Evolutionary conservation across 139 green algal genomes (phyloP).

Genomic region (Protoeuglena noctilucae): DNA sequence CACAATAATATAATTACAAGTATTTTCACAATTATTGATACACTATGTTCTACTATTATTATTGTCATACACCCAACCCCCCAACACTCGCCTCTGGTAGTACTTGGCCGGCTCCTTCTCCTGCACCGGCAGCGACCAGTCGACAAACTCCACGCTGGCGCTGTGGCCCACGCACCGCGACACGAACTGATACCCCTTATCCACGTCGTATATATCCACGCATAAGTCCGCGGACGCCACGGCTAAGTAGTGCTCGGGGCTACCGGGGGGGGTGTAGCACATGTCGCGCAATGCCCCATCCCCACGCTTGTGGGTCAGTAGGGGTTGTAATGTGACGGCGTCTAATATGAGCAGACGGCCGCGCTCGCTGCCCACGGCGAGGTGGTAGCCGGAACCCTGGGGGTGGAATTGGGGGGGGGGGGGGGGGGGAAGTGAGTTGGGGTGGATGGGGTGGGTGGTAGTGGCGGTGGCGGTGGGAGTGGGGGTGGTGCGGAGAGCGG

Average conservation of each 20-base stretch:
- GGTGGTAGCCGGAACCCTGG: constrained; percentile 22
- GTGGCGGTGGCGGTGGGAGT: too few species aligned
- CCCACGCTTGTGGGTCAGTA: constrained; percentile 18
- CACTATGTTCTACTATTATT: too few species aligned
- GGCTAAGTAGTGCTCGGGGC: constrained; percentile 20
- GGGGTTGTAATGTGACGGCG: constrained; percentile 22
- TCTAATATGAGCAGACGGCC: constrained; percentile 25
- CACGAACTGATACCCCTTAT: constrained; percentile 23
- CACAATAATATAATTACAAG: too few species aligned
- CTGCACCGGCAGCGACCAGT: constrained; percentile 31
- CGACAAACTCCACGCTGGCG: constrained; percentile 25
- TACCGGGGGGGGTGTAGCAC: constrained; percentile 28
- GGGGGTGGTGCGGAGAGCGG: too few species aligned
- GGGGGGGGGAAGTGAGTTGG: too few species aligned
- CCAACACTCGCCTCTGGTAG: too few species aligned
- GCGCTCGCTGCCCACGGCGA: constrained; percentile 17
- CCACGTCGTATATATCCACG: constrained; percentile 31
- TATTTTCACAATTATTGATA: too few species aligned
- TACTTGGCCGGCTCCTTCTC: not conserved
- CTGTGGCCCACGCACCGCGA: constrained; percentile 24
- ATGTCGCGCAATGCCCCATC: constrained; percentile 28
- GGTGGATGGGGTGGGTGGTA: too few species aligned
- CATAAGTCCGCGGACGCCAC: constrained; percentile 22
- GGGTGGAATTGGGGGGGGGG: too few species aligned
- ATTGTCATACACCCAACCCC: too few species aligned